phyloP scores from a whole-genome alignment of 2,329 filamentous ascomycete genomes.

The Ceratocystis harringtonii region DNA sequence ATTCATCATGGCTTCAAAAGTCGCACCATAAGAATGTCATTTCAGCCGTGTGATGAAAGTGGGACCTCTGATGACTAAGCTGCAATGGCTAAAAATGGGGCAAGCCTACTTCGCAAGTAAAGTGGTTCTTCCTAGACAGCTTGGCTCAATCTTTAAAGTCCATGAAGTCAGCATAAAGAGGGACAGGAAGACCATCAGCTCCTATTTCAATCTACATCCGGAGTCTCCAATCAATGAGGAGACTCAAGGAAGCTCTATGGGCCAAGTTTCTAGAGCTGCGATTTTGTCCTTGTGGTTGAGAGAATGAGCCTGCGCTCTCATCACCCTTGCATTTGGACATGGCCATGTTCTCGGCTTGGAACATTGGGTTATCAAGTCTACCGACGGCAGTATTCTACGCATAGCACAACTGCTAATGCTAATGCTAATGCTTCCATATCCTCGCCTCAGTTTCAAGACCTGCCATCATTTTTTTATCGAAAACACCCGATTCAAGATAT shows the following conservation, averaged over 20 bases:
- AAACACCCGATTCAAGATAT: background rate
- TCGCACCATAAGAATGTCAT: constrained; percentile 8
- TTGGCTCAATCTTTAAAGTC: background rate
- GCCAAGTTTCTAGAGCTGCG: constrained; percentile 2
- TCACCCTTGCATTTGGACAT: constrained; percentile 9
- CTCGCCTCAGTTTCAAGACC: background rate
- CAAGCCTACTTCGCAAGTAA: background rate
- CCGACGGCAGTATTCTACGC: background rate
- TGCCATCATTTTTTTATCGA: background rate
- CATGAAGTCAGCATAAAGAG: background rate
- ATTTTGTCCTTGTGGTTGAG: constrained; percentile 7
- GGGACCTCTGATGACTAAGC: constrained; percentile 12
- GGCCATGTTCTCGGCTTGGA: constrained; percentile 1
- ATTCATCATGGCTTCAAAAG: background rate
- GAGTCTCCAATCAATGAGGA: background rate
- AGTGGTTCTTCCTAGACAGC: background rate
- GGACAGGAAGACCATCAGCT: background rate
- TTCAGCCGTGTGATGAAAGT: constrained; percentile 11
- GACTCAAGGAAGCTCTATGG: background rate
- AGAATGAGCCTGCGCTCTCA: constrained; percentile 13
- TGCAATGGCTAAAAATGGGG: constrained; percentile 2
- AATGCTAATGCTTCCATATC: background rate
- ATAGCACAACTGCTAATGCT: background rate
- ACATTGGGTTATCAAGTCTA: background rate
- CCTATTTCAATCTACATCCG: background rate